A percentile compares a stretch with the other conserved stretches of the same genome.
Conservation (phyloP, 805 yeast genomes). For the Spencermartinsiella europaea region DNA sequence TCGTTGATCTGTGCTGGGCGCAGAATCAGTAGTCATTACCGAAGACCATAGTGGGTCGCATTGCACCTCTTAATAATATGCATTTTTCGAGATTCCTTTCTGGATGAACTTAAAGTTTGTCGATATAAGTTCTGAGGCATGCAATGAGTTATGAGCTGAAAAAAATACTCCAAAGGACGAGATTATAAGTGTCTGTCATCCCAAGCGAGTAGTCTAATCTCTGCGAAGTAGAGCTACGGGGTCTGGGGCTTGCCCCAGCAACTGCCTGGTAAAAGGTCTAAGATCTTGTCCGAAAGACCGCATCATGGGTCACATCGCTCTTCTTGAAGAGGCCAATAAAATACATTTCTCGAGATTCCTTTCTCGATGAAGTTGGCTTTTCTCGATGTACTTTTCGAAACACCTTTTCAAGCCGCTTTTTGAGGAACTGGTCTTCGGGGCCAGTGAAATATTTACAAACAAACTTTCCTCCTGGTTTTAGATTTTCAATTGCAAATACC, state of each 20-base stretch:
- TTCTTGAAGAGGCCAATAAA: constrained; percentile 60
- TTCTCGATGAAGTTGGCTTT: constrained; percentile 79
- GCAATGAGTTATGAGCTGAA: too few relatives aligned
- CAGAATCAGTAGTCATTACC: not conserved
- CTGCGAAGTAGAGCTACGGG: too few relatives aligned
- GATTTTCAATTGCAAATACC: constrained; percentile 63
- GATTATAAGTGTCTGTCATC: too few relatives aligned
- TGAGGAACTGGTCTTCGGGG: constrained; percentile 63
- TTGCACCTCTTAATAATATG: constrained; percentile 56
- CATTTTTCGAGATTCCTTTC: constrained; percentile 75
- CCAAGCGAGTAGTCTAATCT: too few relatives aligned
- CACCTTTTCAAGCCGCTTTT: constrained; percentile 48
- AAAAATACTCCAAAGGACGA: too few relatives aligned
- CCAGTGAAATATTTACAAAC: constrained; percentile 87
- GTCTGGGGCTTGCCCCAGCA: too few relatives aligned
- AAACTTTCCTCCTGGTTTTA: constrained; percentile 64
- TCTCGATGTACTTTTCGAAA: constrained; percentile 61
- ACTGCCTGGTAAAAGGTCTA: too few relatives aligned
- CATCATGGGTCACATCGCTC: constrained; percentile 18
- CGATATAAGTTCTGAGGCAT: constrained; percentile 59
- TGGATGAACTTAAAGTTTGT: constrained; percentile 76
- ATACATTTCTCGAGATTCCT: constrained; percentile 77
- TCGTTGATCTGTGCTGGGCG: too few relatives aligned
- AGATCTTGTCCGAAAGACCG: constrained; percentile 16
- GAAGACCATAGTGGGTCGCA: constrained; percentile 16